phyloP scores from a whole-genome alignment of 495 filamentous ascomycete genomes.

The Evernia prunastri region DNA sequence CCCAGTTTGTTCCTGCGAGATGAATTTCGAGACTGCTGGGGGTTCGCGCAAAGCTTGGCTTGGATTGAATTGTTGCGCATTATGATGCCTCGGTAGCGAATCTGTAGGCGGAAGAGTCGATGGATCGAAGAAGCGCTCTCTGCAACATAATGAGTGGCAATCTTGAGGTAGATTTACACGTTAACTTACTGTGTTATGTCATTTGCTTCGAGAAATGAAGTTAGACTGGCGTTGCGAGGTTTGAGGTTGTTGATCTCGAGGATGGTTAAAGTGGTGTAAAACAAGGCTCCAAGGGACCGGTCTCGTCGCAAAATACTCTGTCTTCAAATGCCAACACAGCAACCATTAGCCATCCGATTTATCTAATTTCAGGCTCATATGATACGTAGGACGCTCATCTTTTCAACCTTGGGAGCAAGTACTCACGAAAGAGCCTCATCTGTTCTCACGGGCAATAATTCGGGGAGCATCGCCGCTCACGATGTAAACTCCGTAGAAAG shows the following conservation, averaged over 20 bases:
- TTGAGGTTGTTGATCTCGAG: conserved; percentile 37
- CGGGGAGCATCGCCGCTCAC: conserved; percentile 14
- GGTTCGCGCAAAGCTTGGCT: background rate
- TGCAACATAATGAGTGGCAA: conserved; percentile 35
- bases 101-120: conserved; percentile 53
- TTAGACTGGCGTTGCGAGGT: conserved; percentile 46
- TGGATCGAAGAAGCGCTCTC: conserved; percentile 66
- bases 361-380: conserved; percentile 25
- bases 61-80: conserved; percentile 10
- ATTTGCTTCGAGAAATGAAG: conserved; percentile 62
- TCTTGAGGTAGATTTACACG: conserved; percentile 24
- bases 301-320: conserved; percentile 70
- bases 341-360: conserved; percentile 13
- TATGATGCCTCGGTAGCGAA: conserved; percentile 11
- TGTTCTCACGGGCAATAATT: conserved; percentile 32
- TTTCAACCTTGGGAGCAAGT: background rate
- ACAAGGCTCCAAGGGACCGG: conserved; percentile 78
- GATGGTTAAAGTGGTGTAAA: conserved; percentile 48
- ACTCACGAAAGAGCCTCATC: conserved; percentile 21
- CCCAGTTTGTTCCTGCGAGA: background rate
- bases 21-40: background rate
- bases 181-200: conserved; percentile 68
- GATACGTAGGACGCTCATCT: background rate
- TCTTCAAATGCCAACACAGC: conserved; percentile 41
- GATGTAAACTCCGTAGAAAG: conserved; percentile 10